A percentile compares a stretch with the other conserved stretches of the same genome.
Conservation (phyloP, 2,329 filamentous ascomycete species). For the Colletotrichum sojae region DNA sequence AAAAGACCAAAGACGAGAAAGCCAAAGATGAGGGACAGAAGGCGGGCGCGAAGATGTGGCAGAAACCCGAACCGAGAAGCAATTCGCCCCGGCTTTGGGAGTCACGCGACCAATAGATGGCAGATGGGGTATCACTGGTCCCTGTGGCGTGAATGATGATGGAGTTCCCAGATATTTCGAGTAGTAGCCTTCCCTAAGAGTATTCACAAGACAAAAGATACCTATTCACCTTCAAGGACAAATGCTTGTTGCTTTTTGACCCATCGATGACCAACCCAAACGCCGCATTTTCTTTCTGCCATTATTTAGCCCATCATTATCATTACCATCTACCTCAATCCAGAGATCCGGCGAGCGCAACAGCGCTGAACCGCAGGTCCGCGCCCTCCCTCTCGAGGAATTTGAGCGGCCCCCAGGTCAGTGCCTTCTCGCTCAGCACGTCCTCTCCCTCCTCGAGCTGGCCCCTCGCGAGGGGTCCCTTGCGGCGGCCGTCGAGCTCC, state of each 20-base stretch:
- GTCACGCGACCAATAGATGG: not conserved
- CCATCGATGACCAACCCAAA: constrained; percentile 14
- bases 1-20: constrained; percentile 51
- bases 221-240: constrained; percentile 1
- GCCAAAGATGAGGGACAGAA: constrained; percentile 50
- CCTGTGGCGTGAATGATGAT: not conserved
- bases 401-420: constrained; percentile 76
- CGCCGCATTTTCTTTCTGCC: not conserved
- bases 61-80: constrained; percentile 21
- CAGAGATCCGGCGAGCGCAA: constrained; percentile 66
- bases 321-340: constrained; percentile 53
- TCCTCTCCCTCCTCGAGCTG: constrained; percentile 73
- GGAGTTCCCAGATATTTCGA: constrained; percentile 11
- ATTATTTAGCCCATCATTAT: not conserved
- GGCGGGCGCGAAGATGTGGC: constrained; percentile 39
- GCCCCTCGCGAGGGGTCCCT: constrained; percentile 71
- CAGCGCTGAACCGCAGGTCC: constrained; percentile 72
- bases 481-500: constrained; percentile 73
- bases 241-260: not conserved
- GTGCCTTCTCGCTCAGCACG: constrained; percentile 80
- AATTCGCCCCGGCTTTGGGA: constrained; percentile 10
- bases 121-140: not conserved
- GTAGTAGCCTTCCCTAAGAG: constrained; percentile 26
- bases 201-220: not conserved
- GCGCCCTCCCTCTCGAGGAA: constrained; percentile 69